These are phyloP conservation scores for Cyclotella kingstonii DNA, from an alignment of 108 stramenopile species.

Conservation along the genomic window DNA sequence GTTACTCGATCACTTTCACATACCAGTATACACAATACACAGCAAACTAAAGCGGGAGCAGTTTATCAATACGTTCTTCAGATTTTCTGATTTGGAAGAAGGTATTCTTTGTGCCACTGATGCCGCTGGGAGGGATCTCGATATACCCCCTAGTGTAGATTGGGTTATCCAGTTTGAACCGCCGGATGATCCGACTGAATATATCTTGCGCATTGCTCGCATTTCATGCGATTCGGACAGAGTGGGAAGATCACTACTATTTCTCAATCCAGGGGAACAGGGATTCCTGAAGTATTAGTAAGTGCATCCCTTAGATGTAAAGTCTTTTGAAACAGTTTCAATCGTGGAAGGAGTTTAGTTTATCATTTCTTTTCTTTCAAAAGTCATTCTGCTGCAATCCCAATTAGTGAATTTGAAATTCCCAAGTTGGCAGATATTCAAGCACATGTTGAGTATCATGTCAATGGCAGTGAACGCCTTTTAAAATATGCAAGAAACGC, in stretches of 20 bases:
- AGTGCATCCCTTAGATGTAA: too few relatives aligned
- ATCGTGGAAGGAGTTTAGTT: too few relatives aligned
- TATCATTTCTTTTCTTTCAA: too few relatives aligned
- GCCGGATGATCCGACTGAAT: constrained; percentile 44
- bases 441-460: constrained; percentile 21
- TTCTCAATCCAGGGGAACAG: constrained; percentile 39
- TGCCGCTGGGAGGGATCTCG: constrained; percentile 35
- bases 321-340: too few relatives aligned
- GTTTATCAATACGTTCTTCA: constrained; percentile 39
- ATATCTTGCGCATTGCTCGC: constrained; percentile 33
- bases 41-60: constrained; percentile 11
- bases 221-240: constrained; percentile 40
- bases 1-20: constrained; percentile 21
- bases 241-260: constrained; percentile 33
- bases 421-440: constrained; percentile 38
- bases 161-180: constrained; percentile 43
- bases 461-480: constrained; percentile 12
- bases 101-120: constrained; percentile 42
- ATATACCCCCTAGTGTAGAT: constrained; percentile 39
- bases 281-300: constrained; percentile 49
- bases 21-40: constrained; percentile 30
- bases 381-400: constrained; percentile 36
- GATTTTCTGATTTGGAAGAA: constrained; percentile 33
- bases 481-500: constrained; percentile 26
- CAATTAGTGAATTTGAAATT: constrained; percentile 37